Evolutionary conservation across 306 rosid species (phyloP).

Genomic region (Urtica urens): DNA sequence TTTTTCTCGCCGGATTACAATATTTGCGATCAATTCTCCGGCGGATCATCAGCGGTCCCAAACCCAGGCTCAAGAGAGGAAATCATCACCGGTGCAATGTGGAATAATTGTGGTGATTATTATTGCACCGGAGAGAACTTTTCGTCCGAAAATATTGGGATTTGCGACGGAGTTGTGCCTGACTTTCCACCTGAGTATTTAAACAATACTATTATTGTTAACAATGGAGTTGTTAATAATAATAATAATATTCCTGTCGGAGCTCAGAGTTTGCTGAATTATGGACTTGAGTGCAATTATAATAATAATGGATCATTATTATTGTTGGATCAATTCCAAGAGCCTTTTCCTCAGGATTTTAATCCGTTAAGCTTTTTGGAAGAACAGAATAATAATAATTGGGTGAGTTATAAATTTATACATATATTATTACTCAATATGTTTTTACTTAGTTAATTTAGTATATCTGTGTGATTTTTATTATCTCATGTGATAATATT

Average conservation of each 20-base stretch:
- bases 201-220: background rate
- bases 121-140: background rate
- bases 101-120: background rate
- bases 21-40: background rate
- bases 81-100: conserved; percentile 14
- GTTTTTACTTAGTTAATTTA: background rate
- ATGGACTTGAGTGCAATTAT: conserved; percentile 20
- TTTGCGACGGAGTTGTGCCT: conserved; percentile 18
- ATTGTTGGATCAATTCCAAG: conserved; percentile 22
- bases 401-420: background rate
- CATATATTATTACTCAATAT: background rate
- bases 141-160: conserved; percentile 23
- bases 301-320: conserved; percentile 17
- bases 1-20: conserved; percentile 14
- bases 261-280: too few species aligned
- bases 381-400: conserved; percentile 30
- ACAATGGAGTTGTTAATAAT: conserved; percentile 2
- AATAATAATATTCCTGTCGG: conserved; percentile 21
- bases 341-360: conserved; percentile 28
- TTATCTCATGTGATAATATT: conserved; percentile 1
- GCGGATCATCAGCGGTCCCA: conserved; percentile 23
- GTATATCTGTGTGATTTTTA: background rate
- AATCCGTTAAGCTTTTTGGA: conserved; percentile 25
- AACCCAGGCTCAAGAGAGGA: conserved; percentile 19
- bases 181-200: conserved; percentile 6